Base-by-base conservation (phyloP, 768 basidiomycete genomes). In the Clitopilus passeckerianus region DNA sequence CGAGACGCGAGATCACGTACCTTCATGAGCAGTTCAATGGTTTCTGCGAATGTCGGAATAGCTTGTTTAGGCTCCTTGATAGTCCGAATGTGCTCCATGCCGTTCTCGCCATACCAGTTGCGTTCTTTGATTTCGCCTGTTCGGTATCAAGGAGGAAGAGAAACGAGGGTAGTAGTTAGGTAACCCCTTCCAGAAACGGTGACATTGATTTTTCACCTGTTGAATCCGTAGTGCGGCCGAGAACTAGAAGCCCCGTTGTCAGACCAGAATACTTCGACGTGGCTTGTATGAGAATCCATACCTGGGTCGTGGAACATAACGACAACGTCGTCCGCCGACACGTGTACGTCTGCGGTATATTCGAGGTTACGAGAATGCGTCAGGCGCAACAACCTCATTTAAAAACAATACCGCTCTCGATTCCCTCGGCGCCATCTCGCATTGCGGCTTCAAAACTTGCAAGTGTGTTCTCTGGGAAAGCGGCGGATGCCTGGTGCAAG, bases 261-360 rank as follows among this genome's bases (percentile, higher is more conserved):
- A 44, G 60, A 53, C 50, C 43, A 22, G 60, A 23, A 68, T 66
- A 53, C 41, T 62, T 50, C 20, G 46, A 50, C 46, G 46, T 50
- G 46, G 46, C 46, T 50, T 22, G 46, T 30, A 30, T 53, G 64
- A 57, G 65, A 61, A 34, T 59, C 61, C 66, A 65, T 65, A 90
- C 87, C 83, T 15, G 93, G 91, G 72, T 98, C 96, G 73, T 99
- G 96, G 76, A 96, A 98, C 91, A 98, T 93, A 53, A 98, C 74
- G 34, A 98, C 89, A 41, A 91, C 84, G 68, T 86, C 81, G 72
- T 99, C 96, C 63, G 77, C 75, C 34, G 95, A 93, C 67, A 96
- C 89, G 74, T 98, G 95, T 67, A 98, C 93, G 85, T 97, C 95
- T 96, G 84, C 66, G 71, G 75, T 37, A 75, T 67, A 67, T 66